Conservation (phyloP, 768 basidiomycete genomes). For the Strobilomyces dryophilus region DNA sequence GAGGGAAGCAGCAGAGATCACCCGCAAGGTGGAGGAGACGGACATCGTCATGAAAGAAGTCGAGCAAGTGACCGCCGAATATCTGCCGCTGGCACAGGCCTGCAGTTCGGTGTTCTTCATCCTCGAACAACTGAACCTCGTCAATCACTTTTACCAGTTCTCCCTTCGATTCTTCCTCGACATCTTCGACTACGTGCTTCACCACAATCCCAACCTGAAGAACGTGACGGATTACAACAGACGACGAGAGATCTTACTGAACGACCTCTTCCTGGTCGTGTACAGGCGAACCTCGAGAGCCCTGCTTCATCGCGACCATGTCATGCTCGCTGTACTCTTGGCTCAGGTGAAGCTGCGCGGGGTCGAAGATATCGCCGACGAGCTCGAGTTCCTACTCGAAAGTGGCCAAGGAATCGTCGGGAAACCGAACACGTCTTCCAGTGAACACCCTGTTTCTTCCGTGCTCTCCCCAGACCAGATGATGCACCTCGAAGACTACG, state of each 20-base stretch:
- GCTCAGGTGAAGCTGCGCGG: constrained; percentile 86
- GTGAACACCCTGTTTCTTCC: constrained; percentile 36
- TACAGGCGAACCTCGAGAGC: constrained; percentile 89
- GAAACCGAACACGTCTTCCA: constrained; percentile 31
- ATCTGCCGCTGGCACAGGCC: constrained; percentile 89
- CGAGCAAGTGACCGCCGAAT: constrained; percentile 92
- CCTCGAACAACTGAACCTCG: constrained; percentile 86
- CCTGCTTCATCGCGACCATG: constrained; percentile 83
- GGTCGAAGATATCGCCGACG: constrained; percentile 74
- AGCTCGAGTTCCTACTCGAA: constrained; percentile 90
- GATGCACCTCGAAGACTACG: constrained; percentile 63
- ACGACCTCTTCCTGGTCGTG: constrained; percentile 85
- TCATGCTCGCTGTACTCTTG: constrained; percentile 86
- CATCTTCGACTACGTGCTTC: constrained; percentile 93
- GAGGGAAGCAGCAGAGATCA: constrained; percentile 93
- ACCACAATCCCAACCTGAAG: constrained; percentile 87
- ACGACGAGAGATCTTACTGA: constrained; percentile 76
- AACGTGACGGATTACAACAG: constrained; percentile 66
- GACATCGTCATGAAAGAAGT: constrained; percentile 95
- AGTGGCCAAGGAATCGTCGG: constrained; percentile 63
- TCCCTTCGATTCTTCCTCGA: constrained; percentile 97
- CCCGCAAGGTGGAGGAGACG: constrained; percentile 93
- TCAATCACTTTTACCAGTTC: constrained; percentile 99
- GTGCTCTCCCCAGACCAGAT: constrained; percentile 66
- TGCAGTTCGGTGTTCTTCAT: constrained; percentile 98